Conservation (phyloP, 176 grass and related monocot species). For the Paspalum vaginatum region DNA sequence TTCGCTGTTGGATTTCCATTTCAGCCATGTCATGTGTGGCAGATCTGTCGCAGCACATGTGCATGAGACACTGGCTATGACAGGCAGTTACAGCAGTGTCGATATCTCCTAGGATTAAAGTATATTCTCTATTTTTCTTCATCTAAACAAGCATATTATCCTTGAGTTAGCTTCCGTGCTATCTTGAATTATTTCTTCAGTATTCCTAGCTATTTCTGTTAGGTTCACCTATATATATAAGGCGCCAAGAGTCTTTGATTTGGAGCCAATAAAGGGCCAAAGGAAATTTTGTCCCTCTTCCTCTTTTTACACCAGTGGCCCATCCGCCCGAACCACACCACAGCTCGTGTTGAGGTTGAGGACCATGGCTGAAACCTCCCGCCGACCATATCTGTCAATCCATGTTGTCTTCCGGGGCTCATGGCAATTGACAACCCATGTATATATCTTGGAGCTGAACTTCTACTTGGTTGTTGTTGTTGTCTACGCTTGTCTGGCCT, state of each 20-base stretch:
- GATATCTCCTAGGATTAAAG: not conserved
- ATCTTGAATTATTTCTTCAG: not conserved
- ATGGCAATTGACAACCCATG: not conserved
- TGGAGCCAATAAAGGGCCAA: not conserved
- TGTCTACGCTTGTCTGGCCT: not conserved
- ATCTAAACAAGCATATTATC: not conserved
- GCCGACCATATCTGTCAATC: not conserved
- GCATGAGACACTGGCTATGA: not conserved
- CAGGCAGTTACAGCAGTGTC: not conserved
- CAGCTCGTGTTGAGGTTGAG: not conserved
- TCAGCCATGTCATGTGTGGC: constrained; percentile 6
- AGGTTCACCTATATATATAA: not conserved
- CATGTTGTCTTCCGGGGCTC: not conserved
- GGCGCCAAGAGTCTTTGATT: not conserved
- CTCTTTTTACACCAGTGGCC: not conserved
- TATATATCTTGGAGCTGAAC: constrained; percentile 19
- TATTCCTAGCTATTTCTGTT: not conserved
- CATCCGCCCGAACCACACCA: not conserved
- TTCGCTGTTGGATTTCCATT: not conserved
- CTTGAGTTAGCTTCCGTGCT: not conserved
- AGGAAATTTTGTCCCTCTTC: not conserved
- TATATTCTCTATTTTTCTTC: not conserved
- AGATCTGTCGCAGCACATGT: not conserved
- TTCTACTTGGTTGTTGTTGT: not conserved
- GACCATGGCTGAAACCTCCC: not conserved